A percentile compares a stretch with the other conserved stretches of the same genome.
phyloP scores from a whole-genome alignment of 2,329 filamentous ascomycete species.

The Phoma sp. region DNA sequence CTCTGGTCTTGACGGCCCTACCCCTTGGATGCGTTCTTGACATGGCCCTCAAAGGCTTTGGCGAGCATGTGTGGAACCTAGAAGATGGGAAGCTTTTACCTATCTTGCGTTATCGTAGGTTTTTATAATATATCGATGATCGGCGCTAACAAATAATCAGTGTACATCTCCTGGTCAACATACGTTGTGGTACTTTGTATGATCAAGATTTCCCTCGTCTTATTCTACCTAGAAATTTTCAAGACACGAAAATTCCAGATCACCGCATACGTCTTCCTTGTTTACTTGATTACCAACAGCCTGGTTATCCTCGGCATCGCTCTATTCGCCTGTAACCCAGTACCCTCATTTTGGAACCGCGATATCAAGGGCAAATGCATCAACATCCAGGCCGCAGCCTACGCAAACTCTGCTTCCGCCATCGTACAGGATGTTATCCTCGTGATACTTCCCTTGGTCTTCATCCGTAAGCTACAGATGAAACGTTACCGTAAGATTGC shows the following conservation, averaged over 20 bases:
- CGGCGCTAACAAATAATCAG: neutral
- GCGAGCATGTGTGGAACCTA: constrained; percentile 36
- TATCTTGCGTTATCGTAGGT: constrained; percentile 26
- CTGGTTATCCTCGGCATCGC: constrained; percentile 27
- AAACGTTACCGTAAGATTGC: constrained; percentile 29
- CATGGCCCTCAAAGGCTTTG: constrained; percentile 32
- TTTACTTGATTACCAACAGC: constrained; percentile 25
- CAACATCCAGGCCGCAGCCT: constrained; percentile 28
- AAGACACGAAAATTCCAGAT: constrained; percentile 23
- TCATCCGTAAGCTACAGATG: constrained; percentile 33
- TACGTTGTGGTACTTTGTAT: constrained; percentile 33
- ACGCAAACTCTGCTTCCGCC: constrained; percentile 32
- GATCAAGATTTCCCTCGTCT: constrained; percentile 35
- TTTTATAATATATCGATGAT: too few relatives aligned
- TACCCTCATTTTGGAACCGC: constrained; percentile 37
- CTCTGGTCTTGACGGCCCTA: constrained; percentile 12
- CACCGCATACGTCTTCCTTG: constrained; percentile 24
- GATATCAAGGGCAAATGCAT: constrained; percentile 35
- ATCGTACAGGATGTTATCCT: constrained; percentile 38
- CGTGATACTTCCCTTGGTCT: constrained; percentile 32
- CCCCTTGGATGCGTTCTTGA: constrained; percentile 25
- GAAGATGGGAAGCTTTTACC: constrained; percentile 21
- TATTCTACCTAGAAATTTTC: constrained; percentile 43
- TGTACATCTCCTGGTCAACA: constrained; percentile 24
- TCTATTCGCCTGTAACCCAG: constrained; percentile 34